Base-by-base conservation (phyloP, 2,329 filamentous ascomycete species). In the Colletotrichum tanaceti region DNA sequence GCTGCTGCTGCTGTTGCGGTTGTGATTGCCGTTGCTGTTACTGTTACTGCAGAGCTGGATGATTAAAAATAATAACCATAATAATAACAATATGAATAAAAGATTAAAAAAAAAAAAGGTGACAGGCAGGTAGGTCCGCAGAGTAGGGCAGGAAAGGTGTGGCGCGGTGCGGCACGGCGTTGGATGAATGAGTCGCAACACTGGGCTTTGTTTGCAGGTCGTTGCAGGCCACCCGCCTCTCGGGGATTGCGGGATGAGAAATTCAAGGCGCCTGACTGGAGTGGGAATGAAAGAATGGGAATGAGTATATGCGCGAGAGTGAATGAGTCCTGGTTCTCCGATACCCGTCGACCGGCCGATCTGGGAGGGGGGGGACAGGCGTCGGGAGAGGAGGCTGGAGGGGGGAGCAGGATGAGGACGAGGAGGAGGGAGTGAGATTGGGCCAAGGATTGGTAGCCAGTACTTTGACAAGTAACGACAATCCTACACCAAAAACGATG, bases 241-340 rank as follows among this genome's bases (percentile, higher is more conserved):
- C 20, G 53, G 38, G 9, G 28, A 35, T 14, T 24, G 49, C 16
- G 39, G 22, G 53, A 57, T 57, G 38, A 57, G 53, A 43, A 57
- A 57, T 57, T 9, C 38, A 57, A 28, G 16, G 2, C 4, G 20
- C 39, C 32, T 54, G 35, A 54, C 52, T 43, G 16, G 41, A 28
- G 7, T 28, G 5, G 28, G 28, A 28, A 24, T 22, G 52, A 54
- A 35, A 9, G 43, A 9, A 46, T 46, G 43, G 43, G n/a, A 20
- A 46, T 20, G 43, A 28, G 41, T 7, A 18, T 9, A 18, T 9
- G 41, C 41, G 41, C 2, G 41, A n/a, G 43, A n/a, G 5, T 28
- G 28, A 28, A 28, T 28, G n/a, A 46, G n/a, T 46, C n/a, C 16
- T 46, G 43, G n/a, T 28, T 28, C n/a, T 46, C 43, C 43, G 43